These are phyloP conservation scores for Microcyclosporella mali DNA, from an alignment of 2,329 filamentous ascomycete species.

Conservation along the genomic window DNA sequence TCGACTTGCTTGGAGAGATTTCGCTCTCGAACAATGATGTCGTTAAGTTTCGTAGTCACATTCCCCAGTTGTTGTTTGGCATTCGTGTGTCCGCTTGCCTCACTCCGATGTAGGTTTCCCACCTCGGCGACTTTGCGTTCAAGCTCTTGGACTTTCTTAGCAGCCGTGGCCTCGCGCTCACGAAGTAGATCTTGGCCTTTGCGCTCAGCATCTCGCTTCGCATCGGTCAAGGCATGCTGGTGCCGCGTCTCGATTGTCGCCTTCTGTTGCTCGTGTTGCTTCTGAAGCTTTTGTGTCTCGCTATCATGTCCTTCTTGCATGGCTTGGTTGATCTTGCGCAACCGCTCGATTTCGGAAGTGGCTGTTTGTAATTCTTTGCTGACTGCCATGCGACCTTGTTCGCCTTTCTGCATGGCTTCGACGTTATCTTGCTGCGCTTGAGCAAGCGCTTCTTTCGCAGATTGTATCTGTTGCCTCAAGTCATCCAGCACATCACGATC, in stretches of 20 bases:
- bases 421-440: slow-evolving; percentile 52
- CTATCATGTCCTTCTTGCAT: slow-evolving; percentile 65
- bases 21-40: slow-evolving; percentile 22
- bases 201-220: slow-evolving; percentile 24
- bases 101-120: slow-evolving; percentile 26
- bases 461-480: slow-evolving; percentile 67
- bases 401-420: slow-evolving; percentile 51
- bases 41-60: slow-evolving; percentile 21
- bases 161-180: slow-evolving; percentile 21
- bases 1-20: slow-evolving; percentile 21
- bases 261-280: slow-evolving; percentile 38
- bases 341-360: slow-evolving; percentile 43
- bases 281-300: slow-evolving; percentile 39
- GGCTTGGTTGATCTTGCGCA: slow-evolving; percentile 63
- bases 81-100: slow-evolving; percentile 24
- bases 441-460: slow-evolving; percentile 58
- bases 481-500: slow-evolving; percentile 91
- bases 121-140: slow-evolving; percentile 26
- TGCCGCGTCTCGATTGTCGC: slow-evolving; percentile 31
- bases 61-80: slow-evolving; percentile 31
- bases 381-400: slow-evolving; percentile 32
- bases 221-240: slow-evolving; percentile 23
- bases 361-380: slow-evolving; percentile 46
- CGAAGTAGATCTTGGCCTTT: slow-evolving; percentile 22
- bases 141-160: slow-evolving; percentile 25